phyloP scores from a whole-genome alignment of 805 yeast species.

The Saccharomycopsis selenospora region DNA sequence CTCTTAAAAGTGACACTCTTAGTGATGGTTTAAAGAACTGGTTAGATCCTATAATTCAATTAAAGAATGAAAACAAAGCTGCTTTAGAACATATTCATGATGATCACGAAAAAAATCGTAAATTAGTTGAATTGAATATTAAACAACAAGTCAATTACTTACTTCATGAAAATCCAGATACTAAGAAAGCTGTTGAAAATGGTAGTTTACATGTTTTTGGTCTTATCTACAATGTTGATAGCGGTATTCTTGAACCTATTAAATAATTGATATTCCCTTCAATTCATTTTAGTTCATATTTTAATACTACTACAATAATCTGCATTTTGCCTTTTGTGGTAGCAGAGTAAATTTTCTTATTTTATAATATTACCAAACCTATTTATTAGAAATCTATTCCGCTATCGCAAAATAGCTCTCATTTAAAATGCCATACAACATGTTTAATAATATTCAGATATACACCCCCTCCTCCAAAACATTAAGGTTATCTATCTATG shows the following conservation, averaged over 20 bases:
- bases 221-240: conserved; percentile 69
- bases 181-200: conserved; percentile 51
- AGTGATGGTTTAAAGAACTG: not conserved
- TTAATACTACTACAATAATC: too few relatives aligned
- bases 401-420: too few relatives aligned
- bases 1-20: conserved; percentile 35
- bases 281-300: too few relatives aligned
- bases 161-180: conserved; percentile 41
- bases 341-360: too few relatives aligned
- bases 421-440: too few relatives aligned
- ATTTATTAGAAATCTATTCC: too few relatives aligned
- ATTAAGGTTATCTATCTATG: too few relatives aligned
- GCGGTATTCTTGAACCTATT: conserved; percentile 46
- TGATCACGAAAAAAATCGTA: conserved; percentile 46
- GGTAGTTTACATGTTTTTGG: conserved; percentile 75
- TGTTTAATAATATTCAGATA: too few relatives aligned
- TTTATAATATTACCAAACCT: too few relatives aligned
- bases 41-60: conserved; percentile 30
- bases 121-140: conserved; percentile 70
- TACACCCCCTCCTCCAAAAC: too few relatives aligned
- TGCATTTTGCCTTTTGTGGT: too few relatives aligned
- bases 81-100: conserved; percentile 43
- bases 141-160: conserved; percentile 63
- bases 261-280: not conserved
- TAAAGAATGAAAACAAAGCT: conserved; percentile 52